A percentile compares a stretch with the other conserved stretches of the same genome.
Evolutionary conservation across 495 filamentous ascomycete species (phyloP).

Genomic region (Podospora tetraspora): DNA sequence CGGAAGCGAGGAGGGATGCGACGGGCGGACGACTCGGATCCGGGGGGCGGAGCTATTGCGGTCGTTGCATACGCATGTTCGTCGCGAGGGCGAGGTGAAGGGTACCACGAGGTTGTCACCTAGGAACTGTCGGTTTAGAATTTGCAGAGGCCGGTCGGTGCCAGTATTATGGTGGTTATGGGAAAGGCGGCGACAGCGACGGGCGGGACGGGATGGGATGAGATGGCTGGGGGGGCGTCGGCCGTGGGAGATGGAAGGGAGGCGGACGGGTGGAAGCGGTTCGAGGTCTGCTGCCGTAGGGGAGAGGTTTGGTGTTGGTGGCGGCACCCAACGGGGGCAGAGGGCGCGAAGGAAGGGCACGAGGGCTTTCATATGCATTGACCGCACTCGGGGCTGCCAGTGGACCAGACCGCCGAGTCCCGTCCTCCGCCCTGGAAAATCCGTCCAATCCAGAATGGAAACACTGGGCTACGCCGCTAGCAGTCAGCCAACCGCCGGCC

Average conservation of each 20-base stretch:
- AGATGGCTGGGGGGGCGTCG: neutral
- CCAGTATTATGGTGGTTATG: neutral
- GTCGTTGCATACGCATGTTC: slow-evolving; percentile 29
- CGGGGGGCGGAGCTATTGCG: slow-evolving; percentile 16
- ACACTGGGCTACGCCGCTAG: neutral
- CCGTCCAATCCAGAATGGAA: neutral
- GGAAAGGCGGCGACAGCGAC: neutral
- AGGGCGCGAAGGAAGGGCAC: neutral
- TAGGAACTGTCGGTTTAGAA: neutral
- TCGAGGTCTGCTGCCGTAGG: neutral
- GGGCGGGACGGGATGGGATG: neutral
- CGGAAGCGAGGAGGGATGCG: neutral
- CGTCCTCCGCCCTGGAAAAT: neutral
- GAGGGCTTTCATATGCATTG: slow-evolving; percentile 8
- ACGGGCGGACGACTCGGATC: slow-evolving; percentile 2
- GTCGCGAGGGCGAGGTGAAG: neutral
- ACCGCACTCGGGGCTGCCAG: neutral
- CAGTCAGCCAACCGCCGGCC: neutral
- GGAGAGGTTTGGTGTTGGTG: neutral
- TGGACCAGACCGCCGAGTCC: neutral
- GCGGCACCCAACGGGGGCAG: slow-evolving; percentile 3
- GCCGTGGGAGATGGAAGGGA: too few relatives aligned
- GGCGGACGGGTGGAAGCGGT: slow-evolving; percentile 3
- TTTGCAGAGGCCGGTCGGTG: neutral
- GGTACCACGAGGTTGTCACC: neutral